Conservation (phyloP, 2,329 filamentous ascomycete genomes). For the Fusarium succisae region DNA sequence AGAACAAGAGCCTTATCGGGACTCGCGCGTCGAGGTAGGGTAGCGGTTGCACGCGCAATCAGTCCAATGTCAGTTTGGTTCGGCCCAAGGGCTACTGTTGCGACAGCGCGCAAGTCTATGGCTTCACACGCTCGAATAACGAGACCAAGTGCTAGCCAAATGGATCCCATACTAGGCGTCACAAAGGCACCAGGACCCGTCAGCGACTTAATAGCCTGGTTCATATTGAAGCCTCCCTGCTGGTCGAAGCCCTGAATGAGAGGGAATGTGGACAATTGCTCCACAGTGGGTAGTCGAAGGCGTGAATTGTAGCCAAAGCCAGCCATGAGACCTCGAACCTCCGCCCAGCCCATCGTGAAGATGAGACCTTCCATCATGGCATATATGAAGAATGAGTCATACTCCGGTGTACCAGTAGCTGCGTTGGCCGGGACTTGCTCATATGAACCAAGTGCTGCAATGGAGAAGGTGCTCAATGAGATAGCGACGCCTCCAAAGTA, state of each 20-base stretch:
- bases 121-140: not conserved
- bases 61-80: not conserved
- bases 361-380: not conserved
- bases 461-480: not conserved
- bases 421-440: not conserved
- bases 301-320: not conserved
- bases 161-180: not conserved
- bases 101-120: not conserved
- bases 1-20: not conserved
- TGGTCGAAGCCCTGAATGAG: rapidly evolving
- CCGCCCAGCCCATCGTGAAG: not conserved
- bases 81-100: rapidly evolving
- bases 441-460: not conserved
- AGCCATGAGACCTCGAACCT: not conserved
- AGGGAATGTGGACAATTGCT: not conserved
- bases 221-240: not conserved
- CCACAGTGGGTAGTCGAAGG: not conserved
- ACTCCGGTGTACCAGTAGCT: rapidly evolving
- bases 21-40: not conserved
- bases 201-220: rapidly evolving
- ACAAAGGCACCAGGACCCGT: rapidly evolving
- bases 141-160: not conserved
- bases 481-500: not conserved
- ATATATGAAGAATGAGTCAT: rapidly evolving
- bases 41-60: not conserved